These are phyloP conservation scores for Glutinoglossum americanum DNA, from an alignment of 495 filamentous ascomycete species.

Conservation along the genomic window DNA sequence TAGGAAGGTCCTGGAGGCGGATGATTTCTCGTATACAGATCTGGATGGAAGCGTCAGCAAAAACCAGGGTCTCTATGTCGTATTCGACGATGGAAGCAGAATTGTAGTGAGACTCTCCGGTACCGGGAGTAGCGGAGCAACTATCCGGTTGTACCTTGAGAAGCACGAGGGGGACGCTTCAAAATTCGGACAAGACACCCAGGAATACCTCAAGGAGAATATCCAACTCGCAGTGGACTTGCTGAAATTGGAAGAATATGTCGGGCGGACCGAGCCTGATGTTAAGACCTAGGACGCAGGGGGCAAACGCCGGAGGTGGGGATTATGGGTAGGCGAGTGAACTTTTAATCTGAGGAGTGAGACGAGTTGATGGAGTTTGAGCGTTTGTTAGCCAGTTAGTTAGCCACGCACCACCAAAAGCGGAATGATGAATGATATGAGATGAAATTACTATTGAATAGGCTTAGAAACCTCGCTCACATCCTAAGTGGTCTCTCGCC, in stretches of 20 bases:
- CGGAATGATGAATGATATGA: too few relatives aligned
- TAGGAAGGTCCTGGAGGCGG: constrained; percentile 68
- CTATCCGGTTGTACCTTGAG: constrained; percentile 91
- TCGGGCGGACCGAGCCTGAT: constrained; percentile 79
- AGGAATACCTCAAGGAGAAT: constrained; percentile 85
- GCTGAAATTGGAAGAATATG: constrained; percentile 71
- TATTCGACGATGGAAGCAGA: constrained; percentile 84
- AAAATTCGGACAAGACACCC: constrained; percentile 55
- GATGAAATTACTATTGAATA: too few relatives aligned
- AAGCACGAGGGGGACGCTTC: constrained; percentile 60
- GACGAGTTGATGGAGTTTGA: too few relatives aligned
- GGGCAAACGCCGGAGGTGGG: too few relatives aligned
- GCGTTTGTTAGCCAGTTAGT: too few relatives aligned
- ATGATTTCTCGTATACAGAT: constrained; percentile 94
- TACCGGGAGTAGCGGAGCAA: constrained; percentile 84
- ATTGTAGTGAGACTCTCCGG: constrained; percentile 88
- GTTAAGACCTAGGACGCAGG: constrained; percentile 48
- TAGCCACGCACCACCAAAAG: too few relatives aligned
- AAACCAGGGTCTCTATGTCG: constrained; percentile 88
- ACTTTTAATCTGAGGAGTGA: too few relatives aligned
- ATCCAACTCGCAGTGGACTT: constrained; percentile 64
- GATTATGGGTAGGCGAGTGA: too few relatives aligned
- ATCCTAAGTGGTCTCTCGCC: too few relatives aligned
- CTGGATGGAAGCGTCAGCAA: constrained; percentile 85
- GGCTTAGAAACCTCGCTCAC: too few relatives aligned